Percentiles rank a stretch among this genome's conserved stretches.
Conservation (phyloP, 139 green algal genomes). For the Spirogloea muscicola region DNA sequence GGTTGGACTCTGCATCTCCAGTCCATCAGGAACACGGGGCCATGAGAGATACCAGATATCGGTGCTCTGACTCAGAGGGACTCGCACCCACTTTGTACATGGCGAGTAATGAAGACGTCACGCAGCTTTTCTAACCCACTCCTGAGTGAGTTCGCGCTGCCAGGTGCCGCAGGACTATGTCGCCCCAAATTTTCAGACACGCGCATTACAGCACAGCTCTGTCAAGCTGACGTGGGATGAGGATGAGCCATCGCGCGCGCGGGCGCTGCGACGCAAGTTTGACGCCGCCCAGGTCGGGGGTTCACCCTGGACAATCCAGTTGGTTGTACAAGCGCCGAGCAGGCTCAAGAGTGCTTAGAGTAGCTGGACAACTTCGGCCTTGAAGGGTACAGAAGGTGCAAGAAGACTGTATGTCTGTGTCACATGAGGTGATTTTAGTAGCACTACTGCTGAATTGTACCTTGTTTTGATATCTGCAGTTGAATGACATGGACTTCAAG, state of each 20-base stretch:
- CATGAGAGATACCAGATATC: no score
- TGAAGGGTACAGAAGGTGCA: not conserved
- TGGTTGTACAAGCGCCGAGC: not conserved
- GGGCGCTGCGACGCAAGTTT: constrained; percentile 50
- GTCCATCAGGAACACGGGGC: no score
- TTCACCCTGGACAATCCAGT: no score
- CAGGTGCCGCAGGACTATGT: constrained; percentile 71
- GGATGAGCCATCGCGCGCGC: constrained; percentile 70
- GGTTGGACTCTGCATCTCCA: no score
- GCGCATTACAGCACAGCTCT: constrained; percentile 83
- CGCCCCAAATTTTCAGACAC: constrained; percentile 68
- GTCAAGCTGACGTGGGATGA: constrained; percentile 90
- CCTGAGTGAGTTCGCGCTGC: no score
- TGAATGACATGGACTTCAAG: constrained; percentile 83
- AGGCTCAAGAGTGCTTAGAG: not conserved
- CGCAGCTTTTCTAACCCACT: no score
- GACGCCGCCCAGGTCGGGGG: constrained; percentile 29
- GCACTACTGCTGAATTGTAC: not conserved
- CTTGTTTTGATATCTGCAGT: constrained; percentile 48
- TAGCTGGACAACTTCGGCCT: not conserved
- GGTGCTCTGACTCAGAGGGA: no score
- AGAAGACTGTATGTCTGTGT: not conserved
- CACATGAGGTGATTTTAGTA: not conserved
- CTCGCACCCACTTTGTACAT: no score
- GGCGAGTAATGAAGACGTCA: no score